Percentiles rank a stretch among this genome's conserved stretches.
phyloP scores from a whole-genome alignment of 2,329 filamentous ascomycete genomes.

The Scedosporium dehoogii region DNA sequence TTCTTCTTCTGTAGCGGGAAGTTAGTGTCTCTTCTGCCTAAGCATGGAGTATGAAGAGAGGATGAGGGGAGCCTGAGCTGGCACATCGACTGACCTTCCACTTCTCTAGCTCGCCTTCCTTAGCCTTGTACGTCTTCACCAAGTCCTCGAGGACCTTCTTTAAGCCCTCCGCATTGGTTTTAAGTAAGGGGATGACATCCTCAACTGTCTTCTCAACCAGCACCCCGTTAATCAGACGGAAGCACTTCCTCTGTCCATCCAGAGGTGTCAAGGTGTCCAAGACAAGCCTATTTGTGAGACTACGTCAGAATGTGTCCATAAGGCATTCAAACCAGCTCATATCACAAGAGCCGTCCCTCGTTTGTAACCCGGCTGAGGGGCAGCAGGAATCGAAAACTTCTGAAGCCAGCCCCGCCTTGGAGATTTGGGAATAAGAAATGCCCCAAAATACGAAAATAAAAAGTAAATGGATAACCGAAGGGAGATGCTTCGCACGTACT shows the following conservation, averaged over 20 bases:
- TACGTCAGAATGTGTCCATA: constrained; percentile 10
- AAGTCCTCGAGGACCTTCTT: constrained; percentile 91
- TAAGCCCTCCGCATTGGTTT: constrained; percentile 88
- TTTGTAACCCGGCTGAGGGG: too few species aligned
- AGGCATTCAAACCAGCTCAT: neutral
- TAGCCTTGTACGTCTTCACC: constrained; percentile 90
- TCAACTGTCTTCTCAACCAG: constrained; percentile 88
- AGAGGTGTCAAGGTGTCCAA: constrained; percentile 84
- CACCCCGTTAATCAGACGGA: constrained; percentile 97
- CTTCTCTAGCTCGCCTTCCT: constrained; percentile 90
- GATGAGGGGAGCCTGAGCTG: neutral
- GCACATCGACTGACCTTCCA: constrained; percentile 59
- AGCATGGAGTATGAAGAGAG: neutral
- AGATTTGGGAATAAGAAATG: neutral
- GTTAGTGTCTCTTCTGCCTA: constrained; percentile 7
- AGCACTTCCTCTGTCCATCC: constrained; percentile 82
- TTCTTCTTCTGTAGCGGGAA: constrained; percentile 63
- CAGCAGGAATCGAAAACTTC: too few species aligned
- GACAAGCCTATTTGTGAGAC: constrained; percentile 58
- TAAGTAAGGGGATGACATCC: constrained; percentile 82
- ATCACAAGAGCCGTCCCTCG: neutral
- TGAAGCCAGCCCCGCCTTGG: too few species aligned
- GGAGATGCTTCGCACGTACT: constrained; percentile 48
- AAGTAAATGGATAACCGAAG: neutral
- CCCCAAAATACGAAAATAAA: neutral